Evolutionary conservation across 169 alveolate genomes (phyloP), one percentile per base, ranked within the genome.

Genomic region (Cystoisospora suis): DNA sequence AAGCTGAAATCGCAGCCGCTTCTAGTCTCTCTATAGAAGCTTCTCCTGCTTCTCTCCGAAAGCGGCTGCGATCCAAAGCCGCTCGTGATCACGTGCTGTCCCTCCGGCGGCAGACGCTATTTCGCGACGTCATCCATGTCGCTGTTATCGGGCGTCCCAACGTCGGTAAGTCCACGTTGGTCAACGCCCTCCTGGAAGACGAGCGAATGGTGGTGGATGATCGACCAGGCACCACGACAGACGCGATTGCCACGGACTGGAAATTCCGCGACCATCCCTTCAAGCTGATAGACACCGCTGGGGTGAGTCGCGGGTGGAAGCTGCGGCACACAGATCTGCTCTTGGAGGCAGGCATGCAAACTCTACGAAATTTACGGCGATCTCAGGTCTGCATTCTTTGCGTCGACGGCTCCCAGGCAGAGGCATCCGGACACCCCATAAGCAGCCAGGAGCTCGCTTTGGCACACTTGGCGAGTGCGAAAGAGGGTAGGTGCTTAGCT

Each of bases 251-350:
- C 45, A 81, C 94, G 34, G 72, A 88, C 44, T 95, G 96, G 95
- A 83, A 88, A 27, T 94, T 90, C 75, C 85, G 91, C 46, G 96
- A 96, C 46, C 93, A 96, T 42, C 91, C 95, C 36, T 88, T 96
- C 36, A 61, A 81, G n/a, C 90, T 96, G 34, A 95, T 94, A 5
- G 97, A 96, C 90, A 96, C 97, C 9, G 97, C 97, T 12, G 97
- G 98, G 6, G 94, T 95, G 20, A 94, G 89, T 0, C 86, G 90
- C 29, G 93, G 94, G 40, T 88, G 93, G 93, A 86, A 56, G 46
- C 49, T 86, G 94, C 61, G 90, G 29, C 83, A 72, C 20, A 87
- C 83, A 9, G 94, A 91, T 47, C 59, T 86, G 87, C 86, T 86
- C 87, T 87, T 58, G 44, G 92, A 91, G 34, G 92, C 92, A 20